Evolutionary conservation across 2,329 filamentous ascomycete species (phyloP), one percentile per base, ranked within the genome.

Genomic region (Aspergillus sp.): DNA sequence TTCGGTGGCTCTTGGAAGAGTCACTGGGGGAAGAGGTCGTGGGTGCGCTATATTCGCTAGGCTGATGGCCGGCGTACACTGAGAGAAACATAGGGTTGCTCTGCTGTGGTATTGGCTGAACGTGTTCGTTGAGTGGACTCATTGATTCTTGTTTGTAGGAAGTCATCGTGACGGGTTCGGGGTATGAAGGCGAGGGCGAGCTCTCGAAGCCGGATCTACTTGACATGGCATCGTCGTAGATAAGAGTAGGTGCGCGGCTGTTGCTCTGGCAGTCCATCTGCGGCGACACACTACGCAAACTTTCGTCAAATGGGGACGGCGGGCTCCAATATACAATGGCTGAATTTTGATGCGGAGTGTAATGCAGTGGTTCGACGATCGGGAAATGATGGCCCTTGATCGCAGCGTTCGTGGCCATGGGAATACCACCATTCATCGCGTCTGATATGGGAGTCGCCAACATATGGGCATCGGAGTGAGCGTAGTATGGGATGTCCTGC

Each of bases 201-300:
- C 50, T 57, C 18, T 47, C 50, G 20, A 54, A 49, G 45, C 50
- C n/a, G 5, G 55, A 57, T 26, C 26, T 20, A 7, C 34, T 36
- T 36, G 55, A 50, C 32, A 64, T 48, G 8, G 55, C 15, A 20
- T 68, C 65, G 13, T 69, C 63, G 30, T 63, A 59, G 38, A 50
- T 57, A 47, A 56, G 61, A 45, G 50, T 11, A 5, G 64, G 66
- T 41, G 62, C 55, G 47, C 64, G 63, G 45, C 43, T n/a, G 43
- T 34, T 57, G 45, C 50, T 54, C 32, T 47, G 55, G 39, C 44
- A 41, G 20, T 57, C 55, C 7, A 39, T 44, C 30, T 48, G 47
- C 11, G 55, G 55, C 8, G 55, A 53, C 38, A 39, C 15, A n/a
- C 44, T 50, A 13, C 53, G 53, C n/a, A 55, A 4, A n/a, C 47